Percentiles rank a stretch among this genome's conserved stretches.
These are phyloP conservation scores for Zygoascus sp. DNA, from an alignment of 1,139 yeast species.

Conservation along the genomic window DNA sequence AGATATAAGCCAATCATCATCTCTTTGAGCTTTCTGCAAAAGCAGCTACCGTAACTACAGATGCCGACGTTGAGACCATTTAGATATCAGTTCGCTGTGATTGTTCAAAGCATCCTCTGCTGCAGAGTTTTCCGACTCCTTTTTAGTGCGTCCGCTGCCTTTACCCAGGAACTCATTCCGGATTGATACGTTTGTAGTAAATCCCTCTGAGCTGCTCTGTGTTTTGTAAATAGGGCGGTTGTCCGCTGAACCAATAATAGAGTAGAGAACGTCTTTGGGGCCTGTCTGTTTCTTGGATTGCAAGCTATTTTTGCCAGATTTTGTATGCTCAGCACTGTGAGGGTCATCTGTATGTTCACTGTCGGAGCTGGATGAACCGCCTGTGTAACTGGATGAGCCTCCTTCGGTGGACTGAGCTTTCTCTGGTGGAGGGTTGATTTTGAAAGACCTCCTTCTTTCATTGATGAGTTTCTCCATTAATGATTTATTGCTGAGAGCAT, in stretches of 20 bases:
- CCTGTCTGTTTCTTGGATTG: constrained; percentile 7
- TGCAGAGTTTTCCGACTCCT: constrained; percentile 24
- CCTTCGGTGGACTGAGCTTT: no score
- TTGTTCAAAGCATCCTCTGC: constrained; percentile 23
- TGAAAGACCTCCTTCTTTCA: constrained; percentile 58
- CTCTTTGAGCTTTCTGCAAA: no score
- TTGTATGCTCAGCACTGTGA: no score
- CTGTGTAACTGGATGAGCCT: neutral
- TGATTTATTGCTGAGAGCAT: constrained; percentile 55
- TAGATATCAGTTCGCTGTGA: constrained; percentile 9
- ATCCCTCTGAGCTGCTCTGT: neutral
- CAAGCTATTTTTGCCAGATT: no score
- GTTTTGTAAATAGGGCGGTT: constrained; percentile 55
- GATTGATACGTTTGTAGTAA: constrained; percentile 3
- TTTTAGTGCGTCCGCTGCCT: constrained; percentile 22
- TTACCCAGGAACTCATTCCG: constrained; percentile 19
- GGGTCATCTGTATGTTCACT: neutral
- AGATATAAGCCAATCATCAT: no score
- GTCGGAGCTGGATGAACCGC: neutral
- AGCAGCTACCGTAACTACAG: neutral
- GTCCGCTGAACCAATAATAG: constrained; percentile 72
- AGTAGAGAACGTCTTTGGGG: constrained; percentile 54
- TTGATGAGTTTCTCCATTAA: constrained; percentile 61
- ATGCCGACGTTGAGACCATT: constrained; percentile 11
- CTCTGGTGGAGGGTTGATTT: constrained; percentile 24